Conservation (phyloP, 164 flowering plant species). For the Nymphaea thermarum region DNA sequence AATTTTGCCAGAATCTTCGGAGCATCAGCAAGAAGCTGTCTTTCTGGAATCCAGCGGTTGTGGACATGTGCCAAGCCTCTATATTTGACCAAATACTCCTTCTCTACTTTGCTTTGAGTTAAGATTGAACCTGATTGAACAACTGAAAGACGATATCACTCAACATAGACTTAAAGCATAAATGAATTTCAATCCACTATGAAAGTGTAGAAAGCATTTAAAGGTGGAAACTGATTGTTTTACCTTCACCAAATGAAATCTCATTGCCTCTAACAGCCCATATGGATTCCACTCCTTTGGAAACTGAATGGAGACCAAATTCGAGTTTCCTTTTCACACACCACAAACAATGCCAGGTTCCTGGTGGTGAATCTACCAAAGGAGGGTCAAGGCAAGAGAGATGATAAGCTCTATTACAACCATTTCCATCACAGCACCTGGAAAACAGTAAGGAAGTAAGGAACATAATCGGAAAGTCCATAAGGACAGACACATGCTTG, state of each 20-base stretch:
- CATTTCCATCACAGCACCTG: conserved; percentile 53
- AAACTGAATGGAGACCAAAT: conserved; percentile 42
- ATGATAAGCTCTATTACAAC: conserved; percentile 41
- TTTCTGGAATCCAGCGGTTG: conserved; percentile 58
- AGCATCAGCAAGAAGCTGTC: conserved; percentile 38
- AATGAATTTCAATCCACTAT: background rate
- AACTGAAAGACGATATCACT: conserved; percentile 4
- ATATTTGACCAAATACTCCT: conserved; percentile 61
- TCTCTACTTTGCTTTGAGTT: conserved; percentile 32
- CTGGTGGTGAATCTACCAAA: conserved; percentile 23
- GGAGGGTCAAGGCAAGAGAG: conserved; percentile 46
- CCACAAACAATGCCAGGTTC: conserved; percentile 37
- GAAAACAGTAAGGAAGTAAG: conserved; percentile 2
- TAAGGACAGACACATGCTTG: background rate
- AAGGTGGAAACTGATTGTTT: background rate
- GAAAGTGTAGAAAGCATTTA: background rate
- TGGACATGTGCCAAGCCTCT: conserved; percentile 72
- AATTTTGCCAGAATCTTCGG: conserved; percentile 36
- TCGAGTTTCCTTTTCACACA: conserved; percentile 46
- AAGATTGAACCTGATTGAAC: conserved; percentile 8
- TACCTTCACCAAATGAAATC: conserved; percentile 31
- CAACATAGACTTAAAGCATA: no score
- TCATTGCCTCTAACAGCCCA: conserved; percentile 47
- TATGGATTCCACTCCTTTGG: conserved; percentile 54
- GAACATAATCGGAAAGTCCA: background rate